Evolutionary conservation across 176 grass and related monocot species (phyloP), one percentile per base, ranked within the genome.

Genomic region (Hyparrhenia diplandra): DNA sequence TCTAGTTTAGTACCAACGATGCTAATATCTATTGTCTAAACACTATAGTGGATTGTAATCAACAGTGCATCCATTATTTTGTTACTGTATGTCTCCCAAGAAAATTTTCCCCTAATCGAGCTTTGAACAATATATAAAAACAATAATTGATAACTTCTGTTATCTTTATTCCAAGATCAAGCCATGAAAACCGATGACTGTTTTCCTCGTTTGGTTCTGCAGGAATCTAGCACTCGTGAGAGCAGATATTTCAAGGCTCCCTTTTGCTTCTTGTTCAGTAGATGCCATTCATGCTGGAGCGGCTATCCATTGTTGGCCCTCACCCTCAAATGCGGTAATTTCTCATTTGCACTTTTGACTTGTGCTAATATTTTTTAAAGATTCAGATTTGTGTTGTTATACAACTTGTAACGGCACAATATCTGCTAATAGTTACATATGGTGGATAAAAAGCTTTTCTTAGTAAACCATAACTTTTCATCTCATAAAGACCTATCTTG

Each of bases 221-320:
- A 97, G 94, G 58, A 94, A 98, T 75, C 89, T 94, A 18, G 92
- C 92, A 71, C 95, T 98, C 40, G 92, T 94, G 31, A 94, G 95
- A 80, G 95, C 95, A 24, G 95, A 98, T 84, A 87, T 98, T 85
- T 94, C 92, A 5, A 92, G 95, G 79, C 92, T 98, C 79, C 95
- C 95, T 69, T 98, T 98, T n/a, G 81, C 83, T 32, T 94, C 95
- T 35, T 82, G 86, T 90, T 94, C 92, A 63, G 46, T 98, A 81
- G 92, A 94, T 75, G 95, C 92, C 17, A 77, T 98, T 77, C 95
- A 98, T 77, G 95, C 95, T 67, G 95, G 95, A 81, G 95, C 95
- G 36, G 95, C 95, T 52, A 82, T 98, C 66, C 95, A 98, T 85
- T 98, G 95, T 73, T 98, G 95, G 95, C 92, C 95, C 42, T 98